Base-by-base conservation (phyloP, 495 filamentous ascomycete genomes). In the Hypoxylon subgilvum region DNA sequence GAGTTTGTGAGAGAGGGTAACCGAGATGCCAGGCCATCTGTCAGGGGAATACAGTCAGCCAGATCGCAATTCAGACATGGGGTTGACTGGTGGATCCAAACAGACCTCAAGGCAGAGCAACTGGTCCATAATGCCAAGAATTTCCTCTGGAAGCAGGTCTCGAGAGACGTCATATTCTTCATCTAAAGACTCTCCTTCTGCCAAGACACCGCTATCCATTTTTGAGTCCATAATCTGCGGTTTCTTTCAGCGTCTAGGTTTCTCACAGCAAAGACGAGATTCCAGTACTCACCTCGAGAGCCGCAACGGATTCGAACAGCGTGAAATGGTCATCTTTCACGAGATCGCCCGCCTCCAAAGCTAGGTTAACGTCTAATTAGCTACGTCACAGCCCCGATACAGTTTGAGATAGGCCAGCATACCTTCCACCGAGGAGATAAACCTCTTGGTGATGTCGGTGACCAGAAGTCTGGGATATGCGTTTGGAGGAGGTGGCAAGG, bases 1-100 rank as follows among this genome's bases (percentile, higher is more conserved):
- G 74, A 0, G 92, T 97, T 69, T 97, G 95, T 2, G 92, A 94
- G 2, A 99, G 86, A 22, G 94, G 91, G 61, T 95, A 88, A 13
- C 94, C 94, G 67, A 88, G 87, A 74, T 97, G 91, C 94, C 94
- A 99, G 65, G 91, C 91, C 87, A 96, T 94, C 89, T 96, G 63
- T 21, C 61, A 30, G 41, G 44, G 52, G 42, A 22, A n/a, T 23
- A 43, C 65, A 38, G 57, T 57, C 30, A 71, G 59, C 42, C 52
- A 10, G 12, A 38, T 44, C 7, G 12, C 32, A 43, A 35, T 47
- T 39, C 43, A 66, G 22, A 27, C 47, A 44, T 21, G 21, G 36
- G 10, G 13, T 0, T 28, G 30, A 17, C 14, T 27, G 1, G 30
- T 42, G 38, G 32, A 35, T 76, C 57, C 74, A 49, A 46, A 64